These are phyloP conservation scores for Cordia subcordata DNA, from an alignment of 257 asterid genomes.

Conservation along the genomic window DNA sequence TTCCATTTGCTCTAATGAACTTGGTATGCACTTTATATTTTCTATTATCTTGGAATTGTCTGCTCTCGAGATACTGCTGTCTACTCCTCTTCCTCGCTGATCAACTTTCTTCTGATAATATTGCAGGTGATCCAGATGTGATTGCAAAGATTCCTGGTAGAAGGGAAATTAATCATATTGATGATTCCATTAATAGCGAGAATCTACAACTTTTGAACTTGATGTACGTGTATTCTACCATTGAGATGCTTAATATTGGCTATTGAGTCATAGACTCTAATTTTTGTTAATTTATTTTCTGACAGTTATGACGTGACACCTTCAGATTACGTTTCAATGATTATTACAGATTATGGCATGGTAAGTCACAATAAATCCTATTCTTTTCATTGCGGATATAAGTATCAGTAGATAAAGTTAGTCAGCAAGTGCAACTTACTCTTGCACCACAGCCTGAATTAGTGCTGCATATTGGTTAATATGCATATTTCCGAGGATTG, in stretches of 20 bases:
- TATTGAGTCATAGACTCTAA: conserved; percentile 12
- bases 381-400: neutral
- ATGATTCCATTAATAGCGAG: conserved; percentile 46
- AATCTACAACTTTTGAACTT: conserved; percentile 80
- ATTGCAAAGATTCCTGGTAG: conserved; percentile 68
- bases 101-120: neutral
- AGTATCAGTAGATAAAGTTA: neutral
- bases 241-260: conserved; percentile 9
- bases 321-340: conserved; percentile 76
- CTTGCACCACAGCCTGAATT: no score
- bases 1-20: conserved; percentile 88
- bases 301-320: conserved; percentile 86
- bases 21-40: conserved; percentile 41
- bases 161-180: conserved; percentile 46
- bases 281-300: conserved; percentile 15
- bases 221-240: conserved; percentile 31
- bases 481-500: no score
- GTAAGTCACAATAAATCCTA: conserved; percentile 38
- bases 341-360: conserved; percentile 89
- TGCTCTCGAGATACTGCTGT: neutral
- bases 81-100: conserved; percentile 8
- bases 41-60: neutral
- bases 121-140: conserved; percentile 65
- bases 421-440: no score
- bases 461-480: no score